Percentiles rank a stretch among this genome's conserved stretches.
phyloP scores from a whole-genome alignment of 352 stramenopile species.

The Phytophthora sojae region DNA sequence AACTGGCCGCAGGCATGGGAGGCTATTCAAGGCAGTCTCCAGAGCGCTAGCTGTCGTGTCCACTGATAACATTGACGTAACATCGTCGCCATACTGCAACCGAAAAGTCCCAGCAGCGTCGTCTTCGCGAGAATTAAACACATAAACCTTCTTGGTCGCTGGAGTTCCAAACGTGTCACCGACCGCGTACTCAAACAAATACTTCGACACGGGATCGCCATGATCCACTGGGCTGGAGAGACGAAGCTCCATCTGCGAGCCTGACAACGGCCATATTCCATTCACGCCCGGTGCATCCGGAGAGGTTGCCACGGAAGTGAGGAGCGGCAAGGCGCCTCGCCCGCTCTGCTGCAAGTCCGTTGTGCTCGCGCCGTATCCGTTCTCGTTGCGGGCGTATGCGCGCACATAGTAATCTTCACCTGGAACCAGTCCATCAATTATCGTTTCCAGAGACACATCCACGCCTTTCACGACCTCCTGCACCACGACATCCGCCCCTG shows the following conservation, averaged over 20 bases:
- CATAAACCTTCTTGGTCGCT: slow-evolving; percentile 57
- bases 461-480: slow-evolving; percentile 70
- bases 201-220: slow-evolving; percentile 53
- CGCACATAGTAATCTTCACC: slow-evolving; percentile 68
- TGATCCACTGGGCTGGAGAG: slow-evolving; percentile 41
- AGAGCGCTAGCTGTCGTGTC: slow-evolving; percentile 56
- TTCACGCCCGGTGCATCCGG: slow-evolving; percentile 52
- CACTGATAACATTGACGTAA: slow-evolving; percentile 57
- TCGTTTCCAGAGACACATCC: slow-evolving; percentile 66
- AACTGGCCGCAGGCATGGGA: slow-evolving; percentile 64
- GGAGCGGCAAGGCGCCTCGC: slow-evolving; percentile 60
- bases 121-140: slow-evolving; percentile 53
- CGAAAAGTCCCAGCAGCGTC: slow-evolving; percentile 75
- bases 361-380: slow-evolving; percentile 70
- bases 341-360: slow-evolving; percentile 66
- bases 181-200: slow-evolving; percentile 66
- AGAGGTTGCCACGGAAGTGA: slow-evolving; percentile 41
- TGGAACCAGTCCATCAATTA: slow-evolving; percentile 56
- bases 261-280: slow-evolving; percentile 60
- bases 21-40: slow-evolving; percentile 40
- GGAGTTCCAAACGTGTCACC: slow-evolving; percentile 55
- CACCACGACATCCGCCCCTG: slow-evolving; percentile 46
- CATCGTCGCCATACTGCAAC: slow-evolving; percentile 65
- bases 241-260: slow-evolving; percentile 53
- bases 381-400: slow-evolving; percentile 70